phyloP scores from a whole-genome alignment of 2,329 filamentous ascomycete species.

The Aureobasidium vineae region DNA sequence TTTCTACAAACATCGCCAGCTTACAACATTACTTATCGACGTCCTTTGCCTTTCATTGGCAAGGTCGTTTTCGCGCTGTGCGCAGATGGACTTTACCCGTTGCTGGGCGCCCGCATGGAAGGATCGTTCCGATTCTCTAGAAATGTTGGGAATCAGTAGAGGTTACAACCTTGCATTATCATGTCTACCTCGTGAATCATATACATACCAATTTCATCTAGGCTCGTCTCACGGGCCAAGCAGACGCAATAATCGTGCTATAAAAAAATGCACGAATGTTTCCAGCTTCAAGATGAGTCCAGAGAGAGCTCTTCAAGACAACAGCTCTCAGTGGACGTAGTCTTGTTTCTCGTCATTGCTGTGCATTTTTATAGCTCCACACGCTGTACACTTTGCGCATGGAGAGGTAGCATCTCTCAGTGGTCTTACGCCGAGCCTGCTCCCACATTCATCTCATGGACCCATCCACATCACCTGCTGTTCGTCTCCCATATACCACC shows the following conservation, averaged over 20 bases:
- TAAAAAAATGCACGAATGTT: background rate
- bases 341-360: background rate
- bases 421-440: background rate
- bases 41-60: constrained; percentile 52
- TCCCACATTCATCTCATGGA: background rate
- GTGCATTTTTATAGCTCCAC: background rate
- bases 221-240: background rate
- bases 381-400: background rate
- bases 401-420: background rate
- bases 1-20: constrained; percentile 54
- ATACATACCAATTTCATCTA: background rate
- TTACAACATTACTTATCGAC: constrained; percentile 59
- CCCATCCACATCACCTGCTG: background rate
- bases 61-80: constrained; percentile 67
- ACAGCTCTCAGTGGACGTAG: background rate
- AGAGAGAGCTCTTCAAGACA: background rate
- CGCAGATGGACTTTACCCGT: constrained; percentile 63
- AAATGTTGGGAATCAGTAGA: constrained; percentile 71
- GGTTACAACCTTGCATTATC: constrained; percentile 53
- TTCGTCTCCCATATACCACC: background rate
- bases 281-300: background rate
- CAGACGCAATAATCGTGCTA: background rate
- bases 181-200: background rate
- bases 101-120: constrained; percentile 71
- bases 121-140: constrained; percentile 61